phyloP scores from a whole-genome alignment of 805 yeast genomes.

The Torulaspora microellipsoides region DNA sequence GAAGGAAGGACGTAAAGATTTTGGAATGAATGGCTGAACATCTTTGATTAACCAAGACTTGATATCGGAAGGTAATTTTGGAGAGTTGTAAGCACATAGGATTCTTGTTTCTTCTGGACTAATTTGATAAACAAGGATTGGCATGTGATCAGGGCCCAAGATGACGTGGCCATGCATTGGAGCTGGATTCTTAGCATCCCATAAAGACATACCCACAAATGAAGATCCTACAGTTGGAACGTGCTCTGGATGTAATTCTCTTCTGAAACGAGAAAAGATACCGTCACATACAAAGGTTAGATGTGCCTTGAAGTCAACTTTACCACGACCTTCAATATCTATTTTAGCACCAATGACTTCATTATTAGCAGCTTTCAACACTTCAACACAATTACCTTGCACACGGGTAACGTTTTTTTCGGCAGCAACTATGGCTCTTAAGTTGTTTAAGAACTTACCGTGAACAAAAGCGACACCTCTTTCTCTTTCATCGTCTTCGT shows the following conservation, averaged over 20 bases:
- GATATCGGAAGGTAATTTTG: slow-evolving; percentile 68
- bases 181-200: slow-evolving; percentile 69
- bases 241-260: slow-evolving; percentile 55
- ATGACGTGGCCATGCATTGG: slow-evolving; percentile 85
- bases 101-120: slow-evolving; percentile 80
- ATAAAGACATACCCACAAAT: slow-evolving; percentile 77
- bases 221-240: slow-evolving; percentile 73
- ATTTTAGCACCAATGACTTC: slow-evolving; percentile 76
- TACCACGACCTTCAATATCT: slow-evolving; percentile 41
- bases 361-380: slow-evolving; percentile 50
- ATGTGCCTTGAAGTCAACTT: slow-evolving; percentile 48
- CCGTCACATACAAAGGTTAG: slow-evolving; percentile 87
- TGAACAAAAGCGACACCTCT: slow-evolving; percentile 89
- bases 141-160: slow-evolving; percentile 72
- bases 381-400: slow-evolving; percentile 76
- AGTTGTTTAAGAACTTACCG: slow-evolving; percentile 76
- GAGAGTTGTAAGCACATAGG: slow-evolving; percentile 76
- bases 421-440: slow-evolving; percentile 61
- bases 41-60: slow-evolving; percentile 52
- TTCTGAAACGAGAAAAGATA: slow-evolving; percentile 87
- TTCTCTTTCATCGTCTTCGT: slow-evolving; percentile 54
- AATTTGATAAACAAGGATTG: slow-evolving; percentile 84
- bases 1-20: slow-evolving; percentile 60
- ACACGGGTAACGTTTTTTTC: slow-evolving; percentile 73
- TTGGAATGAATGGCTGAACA: slow-evolving; percentile 70